Conservation (phyloP, 345 rosid genomes). For the Stellera chamaejasme region DNA sequence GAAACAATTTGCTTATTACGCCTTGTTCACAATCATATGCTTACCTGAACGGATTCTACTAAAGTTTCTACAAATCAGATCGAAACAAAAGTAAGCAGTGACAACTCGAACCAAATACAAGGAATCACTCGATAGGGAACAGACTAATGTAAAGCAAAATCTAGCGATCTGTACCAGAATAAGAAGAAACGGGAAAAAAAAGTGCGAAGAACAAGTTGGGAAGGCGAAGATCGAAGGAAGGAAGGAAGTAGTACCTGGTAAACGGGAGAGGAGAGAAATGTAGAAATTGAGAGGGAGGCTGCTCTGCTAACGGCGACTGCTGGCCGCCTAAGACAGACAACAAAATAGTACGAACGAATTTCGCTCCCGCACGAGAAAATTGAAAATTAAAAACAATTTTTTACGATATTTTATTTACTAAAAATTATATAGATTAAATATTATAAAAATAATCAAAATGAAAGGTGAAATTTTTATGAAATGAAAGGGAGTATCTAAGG, state of each 20-base stretch:
- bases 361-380: no score
- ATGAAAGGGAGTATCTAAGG: no score
- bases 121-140: not conserved
- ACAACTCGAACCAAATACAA: not conserved
- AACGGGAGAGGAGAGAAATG: slow-evolving; percentile 1
- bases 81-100: no score
- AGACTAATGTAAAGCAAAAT: not conserved
- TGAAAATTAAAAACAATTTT: no score
- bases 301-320: not conserved
- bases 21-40: not conserved
- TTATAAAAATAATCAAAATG: no score
- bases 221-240: not conserved
- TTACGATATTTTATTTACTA: no score
- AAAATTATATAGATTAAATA: no score
- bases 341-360: no score
- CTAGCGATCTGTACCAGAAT: not conserved
- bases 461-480: no score
- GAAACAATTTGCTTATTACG: not conserved
- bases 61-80: not conserved
- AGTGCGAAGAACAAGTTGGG: not conserved
- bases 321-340: not conserved
- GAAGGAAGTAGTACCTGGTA: slow-evolving; percentile 2
- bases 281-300: not conserved
- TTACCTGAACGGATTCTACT: no score
- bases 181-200: not conserved